phyloP scores from a whole-genome alignment of 2,329 filamentous ascomycete species.

The Aspergillus glaucus region DNA sequence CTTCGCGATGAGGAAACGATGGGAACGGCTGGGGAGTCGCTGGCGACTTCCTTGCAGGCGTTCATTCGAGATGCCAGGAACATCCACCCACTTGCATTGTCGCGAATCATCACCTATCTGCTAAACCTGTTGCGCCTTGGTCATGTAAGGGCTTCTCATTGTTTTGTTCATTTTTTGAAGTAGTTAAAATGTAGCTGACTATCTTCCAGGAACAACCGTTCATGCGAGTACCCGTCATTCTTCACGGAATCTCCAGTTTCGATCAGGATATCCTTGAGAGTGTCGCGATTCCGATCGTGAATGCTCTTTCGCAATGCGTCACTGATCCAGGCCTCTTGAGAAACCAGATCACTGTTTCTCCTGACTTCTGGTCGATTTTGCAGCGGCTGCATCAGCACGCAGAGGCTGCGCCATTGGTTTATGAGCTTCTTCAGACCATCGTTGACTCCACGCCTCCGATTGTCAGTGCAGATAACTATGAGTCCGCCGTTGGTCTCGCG shows the following conservation, averaged over 20 bases:
- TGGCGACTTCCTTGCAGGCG: conserved; percentile 73
- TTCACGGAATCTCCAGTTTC: conserved; percentile 87
- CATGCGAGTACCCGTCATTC: conserved; percentile 80
- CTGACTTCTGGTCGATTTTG: conserved; percentile 93
- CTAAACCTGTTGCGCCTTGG: conserved; percentile 74
- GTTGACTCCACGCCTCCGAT: conserved; percentile 67
- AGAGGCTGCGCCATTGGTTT: conserved; percentile 70
- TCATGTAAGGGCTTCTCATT: conserved; percentile 56
- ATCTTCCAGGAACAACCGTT: conserved; percentile 70
- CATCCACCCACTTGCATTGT: conserved; percentile 76
- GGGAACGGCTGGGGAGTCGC: conserved; percentile 65
- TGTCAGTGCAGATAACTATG: conserved; percentile 93
- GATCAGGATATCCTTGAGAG: conserved; percentile 69
- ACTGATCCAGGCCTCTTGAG: conserved; percentile 69
- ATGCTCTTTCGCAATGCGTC: conserved; percentile 74
- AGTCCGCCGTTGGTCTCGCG: conserved; percentile 73
- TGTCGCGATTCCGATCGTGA: conserved; percentile 67
- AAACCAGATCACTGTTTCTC: conserved; percentile 91
- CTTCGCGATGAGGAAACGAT: conserved; percentile 70
- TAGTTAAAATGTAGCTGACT: conserved; percentile 7
- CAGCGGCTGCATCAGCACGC: conserved; percentile 64
- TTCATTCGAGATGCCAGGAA: conserved; percentile 72
- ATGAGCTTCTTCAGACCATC: conserved; percentile 76
- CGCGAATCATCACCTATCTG: conserved; percentile 79
- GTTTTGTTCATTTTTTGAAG: not conserved